Evolutionary conservation across 495 filamentous ascomycete genomes (phyloP).

Genomic region (Talaromyces borbonicus): DNA sequence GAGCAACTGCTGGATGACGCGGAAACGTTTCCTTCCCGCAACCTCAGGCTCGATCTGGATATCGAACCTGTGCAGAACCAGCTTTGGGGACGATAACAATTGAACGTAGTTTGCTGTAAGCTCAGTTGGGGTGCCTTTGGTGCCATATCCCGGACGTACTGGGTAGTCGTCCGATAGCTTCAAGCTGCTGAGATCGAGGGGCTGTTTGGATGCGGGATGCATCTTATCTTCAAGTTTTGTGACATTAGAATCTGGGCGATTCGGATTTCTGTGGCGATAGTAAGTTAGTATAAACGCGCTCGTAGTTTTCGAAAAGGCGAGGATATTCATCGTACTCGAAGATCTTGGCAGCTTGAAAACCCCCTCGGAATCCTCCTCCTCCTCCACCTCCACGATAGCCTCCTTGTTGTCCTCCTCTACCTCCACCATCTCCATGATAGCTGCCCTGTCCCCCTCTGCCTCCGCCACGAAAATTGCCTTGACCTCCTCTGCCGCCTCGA

Average conservation of each 20-base stretch:
- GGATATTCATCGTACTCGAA: neutral
- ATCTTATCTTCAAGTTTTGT: neutral
- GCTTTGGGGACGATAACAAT: neutral
- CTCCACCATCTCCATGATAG: constrained; percentile 11
- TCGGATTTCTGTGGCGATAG: neutral
- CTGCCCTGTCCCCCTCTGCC: constrained; percentile 11
- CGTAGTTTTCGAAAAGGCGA: neutral
- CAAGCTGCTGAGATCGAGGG: neutral
- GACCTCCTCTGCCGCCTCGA: too few relatives aligned
- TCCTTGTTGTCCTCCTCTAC: constrained; percentile 11
- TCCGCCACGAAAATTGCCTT: too few relatives aligned
- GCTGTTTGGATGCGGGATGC: neutral
- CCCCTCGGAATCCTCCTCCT: neutral
- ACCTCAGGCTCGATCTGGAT: neutral
- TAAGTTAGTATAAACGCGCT: neutral
- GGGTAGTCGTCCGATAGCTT: neutral
- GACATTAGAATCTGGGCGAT: neutral
- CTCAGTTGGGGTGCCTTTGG: neutral
- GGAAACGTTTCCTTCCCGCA: neutral
- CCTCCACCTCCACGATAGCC: neutral
- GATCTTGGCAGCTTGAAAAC: neutral
- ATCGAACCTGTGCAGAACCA: neutral
- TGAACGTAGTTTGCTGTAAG: neutral
- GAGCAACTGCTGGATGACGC: neutral
- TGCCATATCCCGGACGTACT: neutral